These are phyloP conservation scores for Saccharomycopsis lassenensis DNA, from an alignment of 805 yeast genomes.

Conservation along the genomic window DNA sequence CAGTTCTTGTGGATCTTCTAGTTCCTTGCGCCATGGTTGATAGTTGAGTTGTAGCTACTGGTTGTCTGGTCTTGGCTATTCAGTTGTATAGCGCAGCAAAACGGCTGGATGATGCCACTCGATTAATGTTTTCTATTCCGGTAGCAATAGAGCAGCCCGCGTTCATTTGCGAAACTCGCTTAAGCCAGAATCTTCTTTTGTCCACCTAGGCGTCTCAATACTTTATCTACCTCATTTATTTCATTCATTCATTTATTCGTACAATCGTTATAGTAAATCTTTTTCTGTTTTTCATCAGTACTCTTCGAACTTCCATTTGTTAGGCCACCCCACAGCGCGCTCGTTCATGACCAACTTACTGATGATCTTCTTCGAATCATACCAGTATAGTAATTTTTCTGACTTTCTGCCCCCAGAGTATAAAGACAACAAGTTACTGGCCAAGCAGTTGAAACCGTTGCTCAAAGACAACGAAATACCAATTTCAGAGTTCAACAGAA, in stretches of 20 bases:
- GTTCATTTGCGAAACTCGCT: not conserved
- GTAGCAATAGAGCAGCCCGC: not conserved
- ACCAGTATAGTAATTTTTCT: constrained; percentile 2
- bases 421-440: constrained; percentile 14
- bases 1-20: too few relatives aligned
- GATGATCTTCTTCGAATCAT: constrained; percentile 12
- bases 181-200: not conserved
- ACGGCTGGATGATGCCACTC: too few relatives aligned
- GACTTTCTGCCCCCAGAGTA: constrained; percentile 1
- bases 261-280: too few relatives aligned
- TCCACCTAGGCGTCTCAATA: too few relatives aligned
- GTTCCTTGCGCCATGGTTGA: too few relatives aligned
- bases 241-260: too few relatives aligned
- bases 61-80: too few relatives aligned
- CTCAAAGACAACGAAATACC: constrained; percentile 3
- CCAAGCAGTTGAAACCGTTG: constrained; percentile 8
- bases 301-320: constrained; percentile 17
- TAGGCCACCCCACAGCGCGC: constrained; percentile 12
- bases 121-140: too few relatives aligned
- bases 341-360: constrained; percentile 10
- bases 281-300: too few relatives aligned
- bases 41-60: too few relatives aligned
- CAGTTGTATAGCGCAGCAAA: too few relatives aligned
- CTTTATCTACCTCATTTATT: too few relatives aligned
- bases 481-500: constrained; percentile 6